Conservation (phyloP, 2,329 filamentous ascomycete species). For the Botrytis tulipae region DNA sequence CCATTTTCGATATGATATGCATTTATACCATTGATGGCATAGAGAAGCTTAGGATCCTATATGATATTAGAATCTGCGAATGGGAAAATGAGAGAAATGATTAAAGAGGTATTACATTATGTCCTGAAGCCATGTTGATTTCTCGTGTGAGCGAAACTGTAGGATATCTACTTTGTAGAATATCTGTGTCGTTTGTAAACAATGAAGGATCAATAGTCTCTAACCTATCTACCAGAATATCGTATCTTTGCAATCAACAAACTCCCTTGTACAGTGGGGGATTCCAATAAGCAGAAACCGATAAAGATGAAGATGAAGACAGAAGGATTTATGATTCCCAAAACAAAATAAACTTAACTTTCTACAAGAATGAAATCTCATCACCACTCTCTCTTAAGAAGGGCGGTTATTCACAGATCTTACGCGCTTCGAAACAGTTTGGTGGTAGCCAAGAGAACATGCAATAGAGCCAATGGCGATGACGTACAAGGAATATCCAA, state of each 20-base stretch:
- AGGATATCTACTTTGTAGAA: background rate
- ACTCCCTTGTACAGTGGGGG: background rate
- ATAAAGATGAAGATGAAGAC: background rate
- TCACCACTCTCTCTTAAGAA: background rate
- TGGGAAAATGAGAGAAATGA: background rate
- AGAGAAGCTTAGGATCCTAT: conserved; percentile 62
- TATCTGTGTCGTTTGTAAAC: background rate
- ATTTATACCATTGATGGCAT: conserved; percentile 78
- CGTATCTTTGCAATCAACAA: background rate
- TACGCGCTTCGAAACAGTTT: background rate
- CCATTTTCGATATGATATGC: conserved; percentile 91
- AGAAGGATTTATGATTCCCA: too few species aligned
- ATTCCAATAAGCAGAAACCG: background rate
- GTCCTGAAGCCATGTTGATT: conserved; percentile 34
- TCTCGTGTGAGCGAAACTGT: background rate
- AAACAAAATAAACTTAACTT: background rate
- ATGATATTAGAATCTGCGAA: conserved; percentile 21
- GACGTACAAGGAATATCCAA: background rate
- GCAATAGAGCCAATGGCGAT: conserved; percentile 1
- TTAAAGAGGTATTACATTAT: conserved; percentile 31
- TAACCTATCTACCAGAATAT: background rate
- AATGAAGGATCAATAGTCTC: background rate
- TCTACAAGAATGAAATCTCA: background rate
- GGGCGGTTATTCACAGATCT: background rate
- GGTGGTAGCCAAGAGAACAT: background rate